Evolutionary conservation across 1,284 basidiomycete species (phyloP).

Genomic region (Gymnopus androsaceus): DNA sequence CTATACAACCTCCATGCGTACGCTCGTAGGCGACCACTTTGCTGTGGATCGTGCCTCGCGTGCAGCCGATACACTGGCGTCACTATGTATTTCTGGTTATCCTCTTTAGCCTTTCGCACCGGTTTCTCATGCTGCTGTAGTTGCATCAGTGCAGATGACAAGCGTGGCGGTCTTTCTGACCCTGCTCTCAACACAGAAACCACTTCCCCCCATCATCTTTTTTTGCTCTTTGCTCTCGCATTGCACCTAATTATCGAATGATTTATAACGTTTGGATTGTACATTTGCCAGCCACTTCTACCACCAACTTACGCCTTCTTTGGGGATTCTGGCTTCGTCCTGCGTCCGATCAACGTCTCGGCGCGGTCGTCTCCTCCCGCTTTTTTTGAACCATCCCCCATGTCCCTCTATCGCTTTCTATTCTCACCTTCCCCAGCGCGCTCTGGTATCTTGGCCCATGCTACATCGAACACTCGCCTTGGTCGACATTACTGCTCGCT

Average conservation of each 20-base stretch:
- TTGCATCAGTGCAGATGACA: constrained; percentile 3
- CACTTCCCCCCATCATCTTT: neutral
- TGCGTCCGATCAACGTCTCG: constrained; percentile 37
- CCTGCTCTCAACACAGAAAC: neutral
- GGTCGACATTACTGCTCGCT: neutral
- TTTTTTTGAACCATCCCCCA: constrained; percentile 5
- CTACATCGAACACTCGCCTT: neutral
- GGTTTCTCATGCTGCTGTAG: constrained; percentile 27
- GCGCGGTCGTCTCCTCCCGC: constrained; percentile 1
- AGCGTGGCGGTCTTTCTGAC: neutral
- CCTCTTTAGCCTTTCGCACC: constrained; percentile 23
- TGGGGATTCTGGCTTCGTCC: constrained; percentile 19
- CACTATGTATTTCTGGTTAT: constrained; percentile 27
- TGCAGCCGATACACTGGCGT: constrained; percentile 70
- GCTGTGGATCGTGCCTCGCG: constrained; percentile 72
- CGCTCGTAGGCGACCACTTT: constrained; percentile 71
- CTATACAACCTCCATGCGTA: constrained; percentile 50
- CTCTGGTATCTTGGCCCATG: constrained; percentile 5
- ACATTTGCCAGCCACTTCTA: constrained; percentile 5
- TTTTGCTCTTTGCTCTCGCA: neutral
- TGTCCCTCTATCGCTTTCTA: constrained; percentile 10
- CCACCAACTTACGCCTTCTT: constrained; percentile 5
- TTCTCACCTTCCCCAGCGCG: constrained; percentile 5
- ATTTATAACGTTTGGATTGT: constrained; percentile 16
- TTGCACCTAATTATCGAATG: constrained; percentile 16